Evolutionary conservation across 1,284 basidiomycete genomes (phyloP).

Genomic region (Moniliella sp.): DNA sequence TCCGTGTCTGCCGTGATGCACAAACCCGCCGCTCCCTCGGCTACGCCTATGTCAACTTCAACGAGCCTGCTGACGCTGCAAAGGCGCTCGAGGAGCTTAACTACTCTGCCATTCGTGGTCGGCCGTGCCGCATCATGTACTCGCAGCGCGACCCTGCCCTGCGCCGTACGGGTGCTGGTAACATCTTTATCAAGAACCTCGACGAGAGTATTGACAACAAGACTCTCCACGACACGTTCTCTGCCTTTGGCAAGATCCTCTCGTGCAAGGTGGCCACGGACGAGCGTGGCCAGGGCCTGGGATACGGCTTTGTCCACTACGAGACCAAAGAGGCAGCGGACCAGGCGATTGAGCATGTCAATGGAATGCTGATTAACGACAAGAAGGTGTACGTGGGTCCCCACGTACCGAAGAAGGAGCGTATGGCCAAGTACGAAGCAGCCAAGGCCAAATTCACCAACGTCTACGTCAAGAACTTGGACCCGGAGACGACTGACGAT

Average conservation of each 20-base stretch:
- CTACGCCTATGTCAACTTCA: constrained; percentile 98
- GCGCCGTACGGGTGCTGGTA: constrained; percentile 97
- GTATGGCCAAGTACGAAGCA: constrained; percentile 70
- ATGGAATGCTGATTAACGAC: constrained; percentile 96
- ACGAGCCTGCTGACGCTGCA: constrained; percentile 90
- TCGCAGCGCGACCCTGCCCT: constrained; percentile 97
- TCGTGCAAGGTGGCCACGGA: constrained; percentile 83
- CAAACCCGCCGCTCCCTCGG: constrained; percentile 97
- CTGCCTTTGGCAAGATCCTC: constrained; percentile 91
- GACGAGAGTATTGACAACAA: constrained; percentile 98
- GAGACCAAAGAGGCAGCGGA: constrained; percentile 92
- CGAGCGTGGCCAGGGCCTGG: constrained; percentile 26
- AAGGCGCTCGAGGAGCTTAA: constrained; percentile 97
- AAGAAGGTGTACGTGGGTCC: constrained; percentile 71
- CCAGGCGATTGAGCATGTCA: constrained; percentile 75
- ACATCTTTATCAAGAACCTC: constrained; percentile 99
- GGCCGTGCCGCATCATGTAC: constrained; percentile 99
- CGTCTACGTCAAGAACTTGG: constrained; percentile 92
- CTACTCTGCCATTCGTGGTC: constrained; percentile 94
- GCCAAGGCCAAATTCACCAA: constrained; percentile 92
- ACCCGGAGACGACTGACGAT: constrained; percentile 59
- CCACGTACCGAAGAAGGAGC: constrained; percentile 83
- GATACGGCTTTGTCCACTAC: constrained; percentile 94
- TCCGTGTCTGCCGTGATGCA: constrained; percentile 97
- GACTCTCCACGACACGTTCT: constrained; percentile 98